Evolutionary conservation across 352 stramenopile genomes (phyloP).

Genomic region (Phytophthora cryptogea): DNA sequence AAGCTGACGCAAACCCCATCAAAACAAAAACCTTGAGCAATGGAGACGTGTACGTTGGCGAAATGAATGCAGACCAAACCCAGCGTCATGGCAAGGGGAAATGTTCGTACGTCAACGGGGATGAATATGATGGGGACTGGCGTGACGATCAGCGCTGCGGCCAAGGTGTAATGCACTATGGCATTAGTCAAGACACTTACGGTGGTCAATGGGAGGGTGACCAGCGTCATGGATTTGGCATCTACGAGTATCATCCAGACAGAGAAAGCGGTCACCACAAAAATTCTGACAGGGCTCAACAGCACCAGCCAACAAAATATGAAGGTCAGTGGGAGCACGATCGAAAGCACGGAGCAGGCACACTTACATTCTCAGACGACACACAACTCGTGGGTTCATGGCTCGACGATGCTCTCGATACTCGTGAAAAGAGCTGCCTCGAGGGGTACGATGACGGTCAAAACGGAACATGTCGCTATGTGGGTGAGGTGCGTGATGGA

Average conservation of each 20-base stretch:
- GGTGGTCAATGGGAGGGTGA: slow-evolving; percentile 57
- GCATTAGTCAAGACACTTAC: slow-evolving; percentile 49
- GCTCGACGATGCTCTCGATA: slow-evolving; percentile 27
- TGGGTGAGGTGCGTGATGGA: slow-evolving; percentile 40
- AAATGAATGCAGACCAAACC: slow-evolving; percentile 48
- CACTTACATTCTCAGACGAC: slow-evolving; percentile 63
- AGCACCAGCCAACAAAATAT: slow-evolving; percentile 47
- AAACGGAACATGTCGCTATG: slow-evolving; percentile 55
- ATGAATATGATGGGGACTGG: slow-evolving; percentile 78
- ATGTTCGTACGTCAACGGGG: slow-evolving; percentile 59
- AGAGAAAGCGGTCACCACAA: background rate
- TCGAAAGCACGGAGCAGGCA: slow-evolving; percentile 58
- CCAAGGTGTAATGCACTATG: slow-evolving; percentile 57
- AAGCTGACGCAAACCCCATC: slow-evolving; percentile 36
- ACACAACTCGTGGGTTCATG: slow-evolving; percentile 50
- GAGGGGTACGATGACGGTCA: slow-evolving; percentile 57
- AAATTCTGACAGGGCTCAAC: slow-evolving; percentile 2
- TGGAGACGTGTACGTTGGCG: slow-evolving; percentile 73
- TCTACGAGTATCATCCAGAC: slow-evolving; percentile 36
- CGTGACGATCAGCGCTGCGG: slow-evolving; percentile 47
- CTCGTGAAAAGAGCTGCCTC: slow-evolving; percentile 24
- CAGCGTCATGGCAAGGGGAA: slow-evolving; percentile 63
- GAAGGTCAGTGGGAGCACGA: slow-evolving; percentile 77
- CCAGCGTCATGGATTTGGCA: slow-evolving; percentile 54
- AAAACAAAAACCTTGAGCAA: slow-evolving; percentile 57